Evolutionary conservation across 2,329 filamentous ascomycete genomes (phyloP).

Genomic region (Epichloe amarillans): DNA sequence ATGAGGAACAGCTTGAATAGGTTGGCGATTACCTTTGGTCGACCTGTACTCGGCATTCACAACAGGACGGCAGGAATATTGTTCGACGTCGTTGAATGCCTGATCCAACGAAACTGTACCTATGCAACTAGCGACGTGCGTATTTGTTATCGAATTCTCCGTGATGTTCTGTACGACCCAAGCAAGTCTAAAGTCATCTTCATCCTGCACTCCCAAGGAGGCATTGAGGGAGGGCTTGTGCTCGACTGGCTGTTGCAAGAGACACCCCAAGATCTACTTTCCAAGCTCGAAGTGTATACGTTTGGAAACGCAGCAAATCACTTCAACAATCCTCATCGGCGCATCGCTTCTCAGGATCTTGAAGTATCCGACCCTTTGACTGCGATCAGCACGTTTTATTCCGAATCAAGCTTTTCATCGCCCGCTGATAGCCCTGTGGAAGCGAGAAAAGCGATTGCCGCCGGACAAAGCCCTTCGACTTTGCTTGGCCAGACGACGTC

Average conservation of each 20-base stretch:
- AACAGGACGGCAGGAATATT: conserved; percentile 62
- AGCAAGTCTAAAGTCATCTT: conserved; percentile 56
- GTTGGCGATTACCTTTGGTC: conserved; percentile 57
- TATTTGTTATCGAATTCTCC: conserved; percentile 47
- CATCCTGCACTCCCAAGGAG: conserved; percentile 66
- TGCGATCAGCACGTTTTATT: conserved; percentile 20
- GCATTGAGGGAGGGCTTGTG: conserved; percentile 60
- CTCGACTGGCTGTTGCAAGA: conserved; percentile 68
- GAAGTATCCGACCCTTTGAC: conserved; percentile 20
- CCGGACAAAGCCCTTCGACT: conserved; percentile 7
- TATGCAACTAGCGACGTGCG: conserved; percentile 59
- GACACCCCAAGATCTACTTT: conserved; percentile 48
- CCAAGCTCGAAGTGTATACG: conserved; percentile 63
- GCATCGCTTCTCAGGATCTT: conserved; percentile 29
- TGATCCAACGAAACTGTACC: conserved; percentile 61
- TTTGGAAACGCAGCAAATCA: conserved; percentile 71
- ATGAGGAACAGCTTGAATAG: conserved; percentile 58
- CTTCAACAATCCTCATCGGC: conserved; percentile 62
- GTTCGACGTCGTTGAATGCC: conserved; percentile 65
- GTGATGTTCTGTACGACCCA: conserved; percentile 48
- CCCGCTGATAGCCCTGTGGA: conserved; percentile 11
- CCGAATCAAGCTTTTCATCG: conserved; percentile 21
- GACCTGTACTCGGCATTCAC: conserved; percentile 59
- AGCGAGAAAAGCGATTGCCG: conserved; percentile 6
- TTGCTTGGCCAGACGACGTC: conserved; percentile 10